Percentiles rank a stretch among this genome's conserved stretches.
Evolutionary conservation across 129 eudicot species (phyloP).

Genomic region (Tagetes patula): DNA sequence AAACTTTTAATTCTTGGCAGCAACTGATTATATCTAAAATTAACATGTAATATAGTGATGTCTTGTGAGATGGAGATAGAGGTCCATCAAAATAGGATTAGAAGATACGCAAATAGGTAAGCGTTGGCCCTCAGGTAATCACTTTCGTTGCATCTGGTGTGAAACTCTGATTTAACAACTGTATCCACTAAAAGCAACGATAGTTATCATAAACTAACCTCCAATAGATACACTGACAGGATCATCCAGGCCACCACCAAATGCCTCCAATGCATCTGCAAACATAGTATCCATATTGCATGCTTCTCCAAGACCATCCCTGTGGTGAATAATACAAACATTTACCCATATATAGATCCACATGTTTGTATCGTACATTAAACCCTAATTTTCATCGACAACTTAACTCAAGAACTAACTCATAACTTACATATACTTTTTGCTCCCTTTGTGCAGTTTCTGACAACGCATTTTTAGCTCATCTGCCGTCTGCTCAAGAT

Average conservation of each 20-base stretch:
- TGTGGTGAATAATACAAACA: slow-evolving; percentile 30
- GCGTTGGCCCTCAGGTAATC: background rate
- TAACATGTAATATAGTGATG: background rate
- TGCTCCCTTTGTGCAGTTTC: slow-evolving; percentile 80
- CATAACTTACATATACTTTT: slow-evolving; percentile 69
- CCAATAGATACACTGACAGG: slow-evolving; percentile 86
- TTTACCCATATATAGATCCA: slow-evolving; percentile 16
- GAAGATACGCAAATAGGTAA: background rate
- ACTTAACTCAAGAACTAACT: background rate
- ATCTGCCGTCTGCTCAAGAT: slow-evolving; percentile 77
- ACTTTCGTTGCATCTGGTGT: background rate
- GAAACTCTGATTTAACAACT: slow-evolving; percentile 6
- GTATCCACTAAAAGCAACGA: slow-evolving; percentile 3
- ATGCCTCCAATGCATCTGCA: slow-evolving; percentile 86
- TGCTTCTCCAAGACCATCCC: slow-evolving; percentile 81
- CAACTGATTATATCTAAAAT: background rate
- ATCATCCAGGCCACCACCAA: slow-evolving; percentile 88
- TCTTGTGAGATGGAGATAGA: background rate
- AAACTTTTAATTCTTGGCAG: background rate
- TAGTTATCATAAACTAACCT: slow-evolving; percentile 47
- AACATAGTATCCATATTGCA: slow-evolving; percentile 62
- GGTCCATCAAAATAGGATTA: background rate
- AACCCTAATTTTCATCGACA: background rate
- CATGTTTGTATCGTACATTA: background rate
- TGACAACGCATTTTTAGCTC: slow-evolving; percentile 89